Evolutionary conservation across 23 red algal genomes (phyloP).

Genomic region (Agarophyton chilense): DNA sequence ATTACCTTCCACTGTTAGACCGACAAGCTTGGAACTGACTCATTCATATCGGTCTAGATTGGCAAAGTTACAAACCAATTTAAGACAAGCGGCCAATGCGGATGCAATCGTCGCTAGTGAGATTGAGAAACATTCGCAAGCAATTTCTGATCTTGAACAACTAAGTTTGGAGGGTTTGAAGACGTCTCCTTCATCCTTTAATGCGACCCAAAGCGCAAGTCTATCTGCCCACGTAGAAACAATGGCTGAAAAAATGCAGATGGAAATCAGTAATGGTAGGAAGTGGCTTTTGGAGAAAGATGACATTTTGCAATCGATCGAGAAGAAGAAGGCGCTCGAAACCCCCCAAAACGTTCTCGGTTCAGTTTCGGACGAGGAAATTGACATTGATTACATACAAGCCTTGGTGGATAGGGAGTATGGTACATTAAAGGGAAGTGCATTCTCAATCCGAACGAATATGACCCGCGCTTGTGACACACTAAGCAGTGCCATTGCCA

Average conservation of each 20-base stretch:
- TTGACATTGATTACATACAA: constrained; percentile 11
- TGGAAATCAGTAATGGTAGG: neutral
- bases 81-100: constrained; percentile 62
- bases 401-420: constrained; percentile 38
- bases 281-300: constrained; percentile 15
- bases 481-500: neutral
- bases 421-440: constrained; percentile 14
- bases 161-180: neutral
- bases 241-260: constrained; percentile 20
- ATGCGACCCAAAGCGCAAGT: constrained; percentile 8
- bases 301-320: constrained; percentile 39
- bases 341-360: neutral
- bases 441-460: neutral
- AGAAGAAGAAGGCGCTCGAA: constrained; percentile 45
- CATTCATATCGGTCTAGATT: constrained; percentile 18
- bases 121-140: constrained; percentile 30
- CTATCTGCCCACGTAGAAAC: constrained; percentile 6
- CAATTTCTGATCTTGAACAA: constrained; percentile 11
- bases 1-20: neutral
- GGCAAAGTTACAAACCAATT: constrained; percentile 7
- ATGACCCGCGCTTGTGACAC: constrained; percentile 7
- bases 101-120: constrained; percentile 40
- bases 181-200: neutral
- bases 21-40: constrained; percentile 27
- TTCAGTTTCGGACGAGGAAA: constrained; percentile 30